These are phyloP conservation scores for Cystobasidiopsis lactophilus DNA, from an alignment of 768 basidiomycete species.

Conservation along the genomic window DNA sequence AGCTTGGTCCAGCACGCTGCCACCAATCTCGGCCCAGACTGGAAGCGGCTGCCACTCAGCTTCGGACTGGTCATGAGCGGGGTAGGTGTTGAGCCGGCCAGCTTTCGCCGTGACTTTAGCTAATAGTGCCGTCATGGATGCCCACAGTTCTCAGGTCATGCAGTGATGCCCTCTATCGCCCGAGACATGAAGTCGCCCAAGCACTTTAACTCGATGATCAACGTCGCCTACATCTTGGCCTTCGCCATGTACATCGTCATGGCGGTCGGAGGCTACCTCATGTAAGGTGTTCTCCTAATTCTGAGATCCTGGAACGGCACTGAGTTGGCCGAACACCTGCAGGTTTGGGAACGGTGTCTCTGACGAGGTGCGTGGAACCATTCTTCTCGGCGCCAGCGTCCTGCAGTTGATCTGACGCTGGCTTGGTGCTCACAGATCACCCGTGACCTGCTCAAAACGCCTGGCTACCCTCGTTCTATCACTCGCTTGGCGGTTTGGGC, in stretches of 20 bases:
- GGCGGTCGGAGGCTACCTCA: constrained; percentile 63
- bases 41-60: constrained; percentile 45
- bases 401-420: neutral
- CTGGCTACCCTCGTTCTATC: constrained; percentile 46
- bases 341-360: constrained; percentile 18
- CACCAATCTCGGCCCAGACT: constrained; percentile 40
- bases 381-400: neutral
- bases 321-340: neutral
- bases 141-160: constrained; percentile 72
- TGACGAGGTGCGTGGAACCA: constrained; percentile 16
- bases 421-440: constrained; percentile 39
- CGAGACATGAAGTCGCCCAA: constrained; percentile 60
- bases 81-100: constrained; percentile 28
- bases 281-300: too few species aligned
- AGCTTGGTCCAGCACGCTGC: constrained; percentile 52
- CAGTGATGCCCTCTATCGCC: constrained; percentile 71
- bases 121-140: neutral
- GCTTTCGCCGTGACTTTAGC: neutral
- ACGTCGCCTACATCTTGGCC: constrained; percentile 42
- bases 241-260: constrained; percentile 37
- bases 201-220: constrained; percentile 58
- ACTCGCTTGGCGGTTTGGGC: constrained; percentile 64
- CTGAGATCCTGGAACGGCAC: constrained; percentile 4
- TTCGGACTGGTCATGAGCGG: constrained; percentile 86
- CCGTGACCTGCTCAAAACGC: constrained; percentile 47